These are phyloP conservation scores for Zygosaccharomyces pseudorouxii DNA, from an alignment of 805 yeast species.

Conservation along the genomic window DNA sequence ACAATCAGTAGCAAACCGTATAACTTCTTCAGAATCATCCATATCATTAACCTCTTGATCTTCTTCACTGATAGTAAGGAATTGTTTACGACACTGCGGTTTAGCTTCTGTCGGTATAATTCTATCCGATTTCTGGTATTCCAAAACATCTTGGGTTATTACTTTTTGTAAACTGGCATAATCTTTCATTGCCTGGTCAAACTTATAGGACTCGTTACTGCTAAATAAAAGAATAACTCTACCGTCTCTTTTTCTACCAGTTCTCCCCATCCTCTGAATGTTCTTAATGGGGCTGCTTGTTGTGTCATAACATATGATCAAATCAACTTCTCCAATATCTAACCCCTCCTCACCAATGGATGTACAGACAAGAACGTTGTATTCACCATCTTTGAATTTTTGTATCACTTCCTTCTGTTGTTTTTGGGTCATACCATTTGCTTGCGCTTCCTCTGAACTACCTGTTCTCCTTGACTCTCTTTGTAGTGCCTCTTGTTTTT, in stretches of 20 bases:
- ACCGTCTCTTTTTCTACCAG: conserved; percentile 94
- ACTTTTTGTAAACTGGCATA: conserved; percentile 73
- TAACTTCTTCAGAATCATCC: conserved; percentile 64
- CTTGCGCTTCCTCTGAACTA: conserved; percentile 71
- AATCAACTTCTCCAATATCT: conserved; percentile 96
- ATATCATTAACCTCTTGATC: conserved; percentile 50
- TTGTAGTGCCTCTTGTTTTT: conserved; percentile 33
- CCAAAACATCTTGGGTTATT: conserved; percentile 46
- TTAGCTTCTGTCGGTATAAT: conserved; percentile 56
- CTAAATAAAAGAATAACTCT: conserved; percentile 70
- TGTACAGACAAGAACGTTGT: conserved; percentile 86
- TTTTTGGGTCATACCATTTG: conserved; percentile 86
- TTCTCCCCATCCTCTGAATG: conserved; percentile 95
- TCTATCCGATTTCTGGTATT: conserved; percentile 50
- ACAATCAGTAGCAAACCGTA: conserved; percentile 60
- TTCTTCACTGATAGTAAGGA: conserved; percentile 66
- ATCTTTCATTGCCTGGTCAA: conserved; percentile 78
- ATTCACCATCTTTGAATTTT: conserved; percentile 64
- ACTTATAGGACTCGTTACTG: conserved; percentile 70
- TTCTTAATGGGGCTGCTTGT: conserved; percentile 91
- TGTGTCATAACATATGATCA: conserved; percentile 88
- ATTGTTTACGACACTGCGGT: conserved; percentile 55
- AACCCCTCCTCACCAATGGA: conserved; percentile 98
- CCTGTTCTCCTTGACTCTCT: conserved; percentile 43
- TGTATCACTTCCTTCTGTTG: conserved; percentile 74